A percentile compares a stretch with the other conserved stretches of the same genome.
Evolutionary conservation across 2,329 filamentous ascomycete genomes (phyloP).

Genomic region (Lasiodiplodia sp.): DNA sequence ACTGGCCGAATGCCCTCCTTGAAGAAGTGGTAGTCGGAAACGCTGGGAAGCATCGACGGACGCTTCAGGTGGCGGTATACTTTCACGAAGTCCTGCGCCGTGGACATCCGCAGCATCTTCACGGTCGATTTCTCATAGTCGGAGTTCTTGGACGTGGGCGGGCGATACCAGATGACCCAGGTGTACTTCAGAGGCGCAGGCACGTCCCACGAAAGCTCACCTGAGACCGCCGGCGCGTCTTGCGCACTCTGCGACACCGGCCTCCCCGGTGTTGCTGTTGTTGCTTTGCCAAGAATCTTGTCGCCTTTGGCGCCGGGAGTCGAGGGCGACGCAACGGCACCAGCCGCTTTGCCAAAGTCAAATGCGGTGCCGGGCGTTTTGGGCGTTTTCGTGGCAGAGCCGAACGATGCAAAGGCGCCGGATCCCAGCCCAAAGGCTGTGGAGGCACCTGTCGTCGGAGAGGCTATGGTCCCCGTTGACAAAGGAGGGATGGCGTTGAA

Average conservation of each 20-base stretch:
- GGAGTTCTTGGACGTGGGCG: conserved; percentile 94
- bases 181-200: conserved; percentile 74
- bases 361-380: conserved; percentile 84
- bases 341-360: conserved; percentile 71
- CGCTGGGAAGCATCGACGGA: conserved; percentile 84
- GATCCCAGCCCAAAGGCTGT: conserved; percentile 93
- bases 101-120: conserved; percentile 80
- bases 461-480: conserved; percentile 69
- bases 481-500: conserved; percentile 79
- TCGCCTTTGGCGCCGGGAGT: conserved; percentile 70
- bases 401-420: conserved; percentile 96
- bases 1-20: conserved; percentile 95
- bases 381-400: conserved; percentile 79
- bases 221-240: conserved; percentile 49
- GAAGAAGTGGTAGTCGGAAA: conserved; percentile 98
- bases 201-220: conserved; percentile 49
- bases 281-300: conserved; percentile 40
- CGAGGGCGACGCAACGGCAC: conserved; percentile 56
- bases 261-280: conserved; percentile 26
- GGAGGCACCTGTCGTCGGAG: conserved; percentile 78
- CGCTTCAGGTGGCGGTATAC: conserved; percentile 90
- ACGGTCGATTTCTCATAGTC: conserved; percentile 98
- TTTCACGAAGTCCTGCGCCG: conserved; percentile 89
- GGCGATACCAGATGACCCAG: conserved; percentile 98
- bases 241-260: conserved; percentile 7